A percentile compares a stretch with the other conserved stretches of the same genome.
These are phyloP conservation scores for Rosa multiflora DNA, from an alignment of 306 rosid species.

Conservation along the genomic window DNA sequence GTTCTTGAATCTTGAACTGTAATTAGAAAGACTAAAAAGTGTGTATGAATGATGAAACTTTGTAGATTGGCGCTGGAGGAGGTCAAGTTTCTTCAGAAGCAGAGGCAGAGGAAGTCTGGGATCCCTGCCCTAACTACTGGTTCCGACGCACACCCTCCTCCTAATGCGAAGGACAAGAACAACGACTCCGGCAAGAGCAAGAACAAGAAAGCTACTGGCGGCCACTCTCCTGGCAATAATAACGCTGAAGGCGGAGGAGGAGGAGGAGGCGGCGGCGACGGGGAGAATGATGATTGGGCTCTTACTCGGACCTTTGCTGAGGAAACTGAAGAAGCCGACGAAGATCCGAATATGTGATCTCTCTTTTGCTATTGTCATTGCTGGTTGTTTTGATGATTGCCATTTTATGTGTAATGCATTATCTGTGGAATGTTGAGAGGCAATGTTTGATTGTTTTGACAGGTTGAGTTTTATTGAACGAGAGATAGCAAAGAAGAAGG, in stretches of 20 bases:
- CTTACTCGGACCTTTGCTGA: conserved; percentile 92
- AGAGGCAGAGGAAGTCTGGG: conserved; percentile 86
- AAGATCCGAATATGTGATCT: conserved; percentile 88
- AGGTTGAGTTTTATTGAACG: conserved; percentile 78
- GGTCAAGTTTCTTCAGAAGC: conserved; percentile 87
- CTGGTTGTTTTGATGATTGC: not conserved
- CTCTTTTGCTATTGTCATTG: not conserved
- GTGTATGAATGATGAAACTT: not conserved
- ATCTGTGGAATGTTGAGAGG: not conserved
- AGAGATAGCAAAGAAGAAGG: conserved; percentile 94
- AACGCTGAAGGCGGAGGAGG: conserved; percentile 10
- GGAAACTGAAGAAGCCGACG: conserved; percentile 84
- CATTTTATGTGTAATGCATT: not conserved
- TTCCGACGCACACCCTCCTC: conserved; percentile 6
- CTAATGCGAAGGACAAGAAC: conserved; percentile 29
- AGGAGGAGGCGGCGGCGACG: conserved; percentile 38
- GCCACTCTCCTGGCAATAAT: conserved; percentile 11
- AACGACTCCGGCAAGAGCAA: not conserved
- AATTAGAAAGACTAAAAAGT: not conserved
- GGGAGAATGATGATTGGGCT: conserved; percentile 79
- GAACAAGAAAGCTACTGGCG: conserved; percentile 9
- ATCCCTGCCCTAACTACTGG: conserved; percentile 54
- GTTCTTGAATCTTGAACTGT: not conserved
- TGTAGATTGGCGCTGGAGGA: conserved; percentile 85
- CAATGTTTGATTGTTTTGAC: conserved; percentile 1